Conservation (phyloP, 1,284 basidiomycete genomes). For the Marasmius fiardii region DNA sequence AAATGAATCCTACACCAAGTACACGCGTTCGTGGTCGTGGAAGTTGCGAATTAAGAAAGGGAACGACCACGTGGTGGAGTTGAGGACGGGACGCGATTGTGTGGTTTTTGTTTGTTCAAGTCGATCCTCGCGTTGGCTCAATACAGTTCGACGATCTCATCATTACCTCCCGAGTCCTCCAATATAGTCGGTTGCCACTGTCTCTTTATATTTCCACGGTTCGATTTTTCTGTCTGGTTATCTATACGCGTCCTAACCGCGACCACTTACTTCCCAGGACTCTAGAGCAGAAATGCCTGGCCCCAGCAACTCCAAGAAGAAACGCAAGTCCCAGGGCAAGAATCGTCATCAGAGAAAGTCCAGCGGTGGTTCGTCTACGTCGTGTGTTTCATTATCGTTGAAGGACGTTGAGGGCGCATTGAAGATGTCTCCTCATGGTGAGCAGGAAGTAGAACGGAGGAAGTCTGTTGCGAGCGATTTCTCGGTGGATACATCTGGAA, state of each 20-base stretch:
- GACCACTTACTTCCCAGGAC: too few relatives aligned
- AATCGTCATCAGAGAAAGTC: conserved; percentile 7
- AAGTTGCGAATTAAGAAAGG: not conserved
- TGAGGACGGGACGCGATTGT: not conserved
- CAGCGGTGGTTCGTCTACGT: not conserved
- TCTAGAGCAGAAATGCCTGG: conserved; percentile 15
- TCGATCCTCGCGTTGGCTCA: not conserved
- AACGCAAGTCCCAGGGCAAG: conserved; percentile 13
- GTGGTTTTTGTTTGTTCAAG: not conserved
- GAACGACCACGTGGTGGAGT: not conserved
- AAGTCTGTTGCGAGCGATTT: conserved; percentile 1
- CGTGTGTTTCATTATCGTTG: not conserved
- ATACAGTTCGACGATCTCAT: not conserved
- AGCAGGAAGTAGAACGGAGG: not conserved
- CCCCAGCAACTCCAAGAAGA: conserved; percentile 9
- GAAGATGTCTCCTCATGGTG: not conserved
- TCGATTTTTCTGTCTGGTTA: not conserved
- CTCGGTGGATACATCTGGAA: not conserved
- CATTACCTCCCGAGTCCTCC: not conserved
- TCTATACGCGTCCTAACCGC: not conserved
- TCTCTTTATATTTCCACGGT: conserved; percentile 1
- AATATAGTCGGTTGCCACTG: not conserved
- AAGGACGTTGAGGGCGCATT: not conserved
- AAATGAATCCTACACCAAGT: not conserved
- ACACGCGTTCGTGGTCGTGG: not conserved